Percentiles rank a stretch among this genome's conserved stretches.
phyloP scores from a whole-genome alignment of 2,329 filamentous ascomycete species.

The Dissoconium aciculare region DNA sequence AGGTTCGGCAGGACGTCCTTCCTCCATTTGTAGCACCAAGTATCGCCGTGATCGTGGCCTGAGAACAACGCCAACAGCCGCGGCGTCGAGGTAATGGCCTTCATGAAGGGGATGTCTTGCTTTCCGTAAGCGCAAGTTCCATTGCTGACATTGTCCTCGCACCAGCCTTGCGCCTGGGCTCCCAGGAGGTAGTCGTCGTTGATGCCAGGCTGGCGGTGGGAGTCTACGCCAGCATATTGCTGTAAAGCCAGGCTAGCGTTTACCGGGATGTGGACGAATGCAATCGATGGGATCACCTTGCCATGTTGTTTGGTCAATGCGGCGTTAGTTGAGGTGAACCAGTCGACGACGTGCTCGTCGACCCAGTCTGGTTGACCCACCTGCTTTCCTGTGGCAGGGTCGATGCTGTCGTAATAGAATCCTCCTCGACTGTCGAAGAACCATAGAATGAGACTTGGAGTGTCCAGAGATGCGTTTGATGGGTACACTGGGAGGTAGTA shows the following conservation, averaged over 20 bases:
- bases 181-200: constrained; percentile 30
- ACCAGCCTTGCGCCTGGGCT: constrained; percentile 28
- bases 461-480: constrained; percentile 17
- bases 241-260: constrained; percentile 31
- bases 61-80: constrained; percentile 46
- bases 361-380: constrained; percentile 32
- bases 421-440: constrained; percentile 53
- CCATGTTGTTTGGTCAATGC: constrained; percentile 8
- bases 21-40: constrained; percentile 24
- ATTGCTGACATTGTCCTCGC: constrained; percentile 24
- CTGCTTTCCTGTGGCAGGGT: constrained; percentile 13
- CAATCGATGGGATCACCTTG: constrained; percentile 33
- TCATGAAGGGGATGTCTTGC: constrained; percentile 48
- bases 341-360: constrained; percentile 29
- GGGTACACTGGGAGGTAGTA: constrained; percentile 42
- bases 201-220: constrained; percentile 32
- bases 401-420: constrained; percentile 36
- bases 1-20: constrained; percentile 13
- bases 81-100: constrained; percentile 39
- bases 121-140: constrained; percentile 25
- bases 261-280: constrained; percentile 41
- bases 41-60: constrained; percentile 44
- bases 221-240: constrained; percentile 26
- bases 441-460: constrained; percentile 45
- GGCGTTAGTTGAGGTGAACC: constrained; percentile 28